Evolutionary conservation across 805 yeast species (phyloP), one percentile per base, ranked within the genome.

Genomic region (Kuraishia piskuri): DNA sequence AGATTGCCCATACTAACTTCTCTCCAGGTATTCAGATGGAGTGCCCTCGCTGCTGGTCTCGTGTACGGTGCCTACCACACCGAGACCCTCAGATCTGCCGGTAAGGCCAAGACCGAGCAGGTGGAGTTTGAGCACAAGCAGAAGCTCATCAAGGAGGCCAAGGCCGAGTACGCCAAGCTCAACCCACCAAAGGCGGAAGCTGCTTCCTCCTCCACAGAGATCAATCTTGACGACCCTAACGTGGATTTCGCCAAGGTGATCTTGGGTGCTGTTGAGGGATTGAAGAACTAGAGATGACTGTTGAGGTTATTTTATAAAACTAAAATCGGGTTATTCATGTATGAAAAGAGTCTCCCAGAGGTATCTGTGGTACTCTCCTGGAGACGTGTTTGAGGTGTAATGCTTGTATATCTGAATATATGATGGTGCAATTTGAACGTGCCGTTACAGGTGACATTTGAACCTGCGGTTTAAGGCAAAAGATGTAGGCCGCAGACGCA

Each of bases 21-120:
- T 4, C 9, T n/a, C 37, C 56, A 87, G 86, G 90, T 91, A 66
- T 81, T 91, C 68, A 89, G 98, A 84, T 92, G 94, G 84, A 77
- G 96, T 61, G 86, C 95, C 53, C 80, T 92, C 61, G 92, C 88
- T 53, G 82, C 89, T 61, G 99, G 99, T 71, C 76, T 91, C 55
- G 78, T 82, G 57, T 89, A 88, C 74, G 99, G 99, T 63, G 88
- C 90, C 59, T 79, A 79, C 70, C 96, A 90, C 78, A 88, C 95
- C 72, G 74, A 80, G 66, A 70, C 77, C 52, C 78, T 90, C 63
- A 83, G 84, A 63, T 63, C 80, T 22, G 76, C 77, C 53, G 90
- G 86, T 56, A 73, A 69, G 49, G 77, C 78, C 67, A 74, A 79
- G 65, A 80, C 76, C 53, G 88, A 82, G 63, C 73, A 74, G 53